Evolutionary conservation across 352 stramenopile genomes (phyloP).

Genomic region (Phytophthora colocasiae): DNA sequence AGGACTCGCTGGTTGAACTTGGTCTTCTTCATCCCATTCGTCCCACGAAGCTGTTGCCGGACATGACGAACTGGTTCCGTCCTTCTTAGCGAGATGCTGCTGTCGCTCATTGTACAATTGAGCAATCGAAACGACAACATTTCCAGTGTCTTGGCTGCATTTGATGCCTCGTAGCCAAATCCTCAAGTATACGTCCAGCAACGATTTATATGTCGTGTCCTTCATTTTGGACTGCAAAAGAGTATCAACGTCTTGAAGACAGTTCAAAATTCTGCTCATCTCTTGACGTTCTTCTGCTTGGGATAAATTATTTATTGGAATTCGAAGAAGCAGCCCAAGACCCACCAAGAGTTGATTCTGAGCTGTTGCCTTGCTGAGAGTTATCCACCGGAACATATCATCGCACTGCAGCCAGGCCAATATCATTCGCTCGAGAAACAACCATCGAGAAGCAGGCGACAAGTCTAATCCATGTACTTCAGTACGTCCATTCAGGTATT

Average conservation of each 20-base stretch:
- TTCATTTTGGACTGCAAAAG: constrained; percentile 3
- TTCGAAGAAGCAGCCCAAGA: constrained; percentile 38
- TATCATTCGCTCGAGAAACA: constrained; percentile 43
- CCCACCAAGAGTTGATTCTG: constrained; percentile 41
- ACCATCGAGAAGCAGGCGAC: constrained; percentile 34
- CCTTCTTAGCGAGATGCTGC: background rate
- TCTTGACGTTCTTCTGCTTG: constrained; percentile 18
- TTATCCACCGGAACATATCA: constrained; percentile 83
- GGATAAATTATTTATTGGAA: background rate
- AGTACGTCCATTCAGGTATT: background rate
- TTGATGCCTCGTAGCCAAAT: constrained; percentile 25
- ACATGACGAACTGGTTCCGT: constrained; percentile 3
- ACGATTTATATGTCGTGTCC: constrained; percentile 12
- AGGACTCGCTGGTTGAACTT: constrained; percentile 29
- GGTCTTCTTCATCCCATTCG: constrained; percentile 48
- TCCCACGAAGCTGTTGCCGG: constrained; percentile 33
- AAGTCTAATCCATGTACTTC: constrained; percentile 2
- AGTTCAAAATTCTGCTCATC: constrained; percentile 2
- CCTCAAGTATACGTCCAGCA: constrained; percentile 34
- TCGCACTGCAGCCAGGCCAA: constrained; percentile 61
- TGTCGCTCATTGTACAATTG: constrained; percentile 29
- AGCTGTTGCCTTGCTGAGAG: constrained; percentile 47
- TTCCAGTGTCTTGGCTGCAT: background rate
- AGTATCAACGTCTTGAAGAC: constrained; percentile 7
- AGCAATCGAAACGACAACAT: constrained; percentile 2